Evolutionary conservation across 257 asterid species (phyloP).

Genomic region (Nicotiana tomentosiformis): DNA sequence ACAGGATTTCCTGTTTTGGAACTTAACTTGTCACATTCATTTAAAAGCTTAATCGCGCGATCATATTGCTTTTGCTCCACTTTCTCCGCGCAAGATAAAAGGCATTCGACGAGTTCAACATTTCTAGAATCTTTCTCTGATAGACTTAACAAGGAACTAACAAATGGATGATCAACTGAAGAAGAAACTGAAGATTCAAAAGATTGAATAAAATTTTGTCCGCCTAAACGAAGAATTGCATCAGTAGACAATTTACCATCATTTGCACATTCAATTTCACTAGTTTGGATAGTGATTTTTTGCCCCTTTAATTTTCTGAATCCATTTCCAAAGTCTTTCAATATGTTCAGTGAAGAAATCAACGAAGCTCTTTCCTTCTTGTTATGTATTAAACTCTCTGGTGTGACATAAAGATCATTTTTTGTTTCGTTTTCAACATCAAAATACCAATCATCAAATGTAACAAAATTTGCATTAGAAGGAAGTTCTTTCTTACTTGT

Average conservation of each 20-base stretch:
- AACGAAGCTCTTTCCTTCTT: background rate
- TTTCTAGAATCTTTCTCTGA: conserved; percentile 27
- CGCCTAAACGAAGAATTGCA: conserved; percentile 42
- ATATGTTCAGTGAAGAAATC: conserved; percentile 31
- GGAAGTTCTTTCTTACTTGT: background rate
- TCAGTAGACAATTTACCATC: conserved; percentile 20
- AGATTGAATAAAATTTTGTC: conserved; percentile 40
- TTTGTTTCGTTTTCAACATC: conserved; percentile 11
- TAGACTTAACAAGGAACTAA: conserved; percentile 19
- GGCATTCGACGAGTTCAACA: conserved; percentile 33
- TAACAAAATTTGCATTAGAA: conserved; percentile 10
- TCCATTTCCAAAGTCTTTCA: conserved; percentile 39
- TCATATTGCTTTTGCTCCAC: conserved; percentile 26
- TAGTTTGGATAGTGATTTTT: background rate
- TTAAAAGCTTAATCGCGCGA: conserved; percentile 19
- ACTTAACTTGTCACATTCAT: conserved; percentile 23
- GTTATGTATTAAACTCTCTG: background rate
- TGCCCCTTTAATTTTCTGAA: conserved; percentile 31
- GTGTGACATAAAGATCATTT: background rate
- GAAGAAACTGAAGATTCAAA: conserved; percentile 7
- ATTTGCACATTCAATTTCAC: background rate
- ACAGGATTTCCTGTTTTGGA: conserved; percentile 28
- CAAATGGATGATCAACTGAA: conserved; percentile 29
- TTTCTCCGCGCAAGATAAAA: conserved; percentile 49
- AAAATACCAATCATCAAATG: conserved; percentile 7